Conservation (phyloP, 1,284 basidiomycete genomes). For the Ganoderma resinaceum region DNA sequence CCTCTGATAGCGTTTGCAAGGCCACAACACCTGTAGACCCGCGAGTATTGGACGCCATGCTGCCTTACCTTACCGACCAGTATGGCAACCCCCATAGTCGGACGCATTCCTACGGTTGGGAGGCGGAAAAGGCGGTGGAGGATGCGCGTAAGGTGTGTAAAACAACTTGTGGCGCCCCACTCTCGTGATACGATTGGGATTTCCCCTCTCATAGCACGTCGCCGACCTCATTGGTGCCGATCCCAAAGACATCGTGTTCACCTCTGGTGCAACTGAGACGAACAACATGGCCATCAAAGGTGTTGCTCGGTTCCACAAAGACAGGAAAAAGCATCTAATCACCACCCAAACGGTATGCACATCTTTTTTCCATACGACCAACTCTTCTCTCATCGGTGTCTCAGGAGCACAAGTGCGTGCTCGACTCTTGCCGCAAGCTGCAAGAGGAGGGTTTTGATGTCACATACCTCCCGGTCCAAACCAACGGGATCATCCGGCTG, state of each 20-base stretch:
- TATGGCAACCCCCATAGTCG: conserved; percentile 98
- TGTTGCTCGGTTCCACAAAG: conserved; percentile 92
- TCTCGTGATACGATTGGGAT: background rate
- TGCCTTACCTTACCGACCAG: conserved; percentile 95
- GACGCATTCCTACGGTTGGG: conserved; percentile 99
- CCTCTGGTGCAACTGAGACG: conserved; percentile 97
- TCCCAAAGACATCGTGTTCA: conserved; percentile 96
- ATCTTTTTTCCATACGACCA: background rate
- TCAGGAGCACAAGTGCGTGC: conserved; percentile 99
- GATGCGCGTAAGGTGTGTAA: conserved; percentile 80
- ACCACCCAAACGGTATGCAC: conserved; percentile 86
- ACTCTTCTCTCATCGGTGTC: background rate
- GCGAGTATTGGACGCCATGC: conserved; percentile 96
- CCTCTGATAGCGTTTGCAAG: conserved; percentile 46
- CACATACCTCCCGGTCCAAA: conserved; percentile 94
- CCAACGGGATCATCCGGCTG: conserved; percentile 79
- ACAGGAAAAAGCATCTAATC: conserved; percentile 90
- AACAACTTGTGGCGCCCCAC: conserved; percentile 29
- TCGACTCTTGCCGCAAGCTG: conserved; percentile 96
- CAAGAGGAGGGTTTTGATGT: conserved; percentile 98
- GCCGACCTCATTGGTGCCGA: conserved; percentile 95
- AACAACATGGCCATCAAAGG: conserved; percentile 99
- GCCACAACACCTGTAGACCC: conserved; percentile 99
- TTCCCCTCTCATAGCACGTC: conserved; percentile 64
- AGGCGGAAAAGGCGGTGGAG: conserved; percentile 95